Evolutionary conservation across 208 protist genomes (phyloP).

Genomic region (Blastocrithidia nonstop): DNA sequence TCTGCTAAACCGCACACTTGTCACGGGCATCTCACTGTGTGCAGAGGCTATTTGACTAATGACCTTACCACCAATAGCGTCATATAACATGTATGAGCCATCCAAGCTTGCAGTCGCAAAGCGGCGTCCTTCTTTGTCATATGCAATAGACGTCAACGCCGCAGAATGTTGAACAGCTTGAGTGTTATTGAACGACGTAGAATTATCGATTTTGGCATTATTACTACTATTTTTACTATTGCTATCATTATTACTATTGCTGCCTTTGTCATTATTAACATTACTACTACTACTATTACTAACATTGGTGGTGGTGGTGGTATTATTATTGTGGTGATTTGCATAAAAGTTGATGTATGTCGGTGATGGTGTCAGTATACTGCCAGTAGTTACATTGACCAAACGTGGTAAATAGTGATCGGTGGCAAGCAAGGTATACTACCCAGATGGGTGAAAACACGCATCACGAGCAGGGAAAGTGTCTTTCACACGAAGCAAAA

Average conservation of each 20-base stretch:
- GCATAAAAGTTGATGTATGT: too few species aligned
- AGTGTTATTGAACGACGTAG: too few species aligned
- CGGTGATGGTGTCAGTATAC: constrained; percentile 33
- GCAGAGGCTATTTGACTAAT: constrained; percentile 36
- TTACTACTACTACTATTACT: constrained; percentile 14
- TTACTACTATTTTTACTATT: too few species aligned
- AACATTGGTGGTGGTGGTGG: constrained; percentile 7
- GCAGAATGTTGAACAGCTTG: constrained; percentile 27
- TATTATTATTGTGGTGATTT: too few species aligned
- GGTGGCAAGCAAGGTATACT: constrained; percentile 62
- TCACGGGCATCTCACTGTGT: constrained; percentile 62
- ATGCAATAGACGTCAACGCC: constrained; percentile 38
- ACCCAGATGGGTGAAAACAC: constrained; percentile 62
- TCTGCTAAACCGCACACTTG: constrained; percentile 63
- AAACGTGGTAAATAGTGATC: constrained; percentile 60
- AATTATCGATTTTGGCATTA: too few species aligned
- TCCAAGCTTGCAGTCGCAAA: constrained; percentile 52
- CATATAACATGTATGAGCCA: constrained; percentile 58
- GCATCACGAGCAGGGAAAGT: constrained; percentile 46
- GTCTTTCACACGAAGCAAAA: constrained; percentile 54
- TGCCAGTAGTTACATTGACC: constrained; percentile 42
- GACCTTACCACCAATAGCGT: constrained; percentile 51
- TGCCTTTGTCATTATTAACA: constrained; percentile 1
- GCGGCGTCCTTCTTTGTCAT: constrained; percentile 37
- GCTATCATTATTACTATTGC: too few species aligned